Percentiles rank a stretch among this genome's conserved stretches.
Evolutionary conservation across 75 land plant genomes (phyloP).

Genomic region (Azolla pinnata): DNA sequence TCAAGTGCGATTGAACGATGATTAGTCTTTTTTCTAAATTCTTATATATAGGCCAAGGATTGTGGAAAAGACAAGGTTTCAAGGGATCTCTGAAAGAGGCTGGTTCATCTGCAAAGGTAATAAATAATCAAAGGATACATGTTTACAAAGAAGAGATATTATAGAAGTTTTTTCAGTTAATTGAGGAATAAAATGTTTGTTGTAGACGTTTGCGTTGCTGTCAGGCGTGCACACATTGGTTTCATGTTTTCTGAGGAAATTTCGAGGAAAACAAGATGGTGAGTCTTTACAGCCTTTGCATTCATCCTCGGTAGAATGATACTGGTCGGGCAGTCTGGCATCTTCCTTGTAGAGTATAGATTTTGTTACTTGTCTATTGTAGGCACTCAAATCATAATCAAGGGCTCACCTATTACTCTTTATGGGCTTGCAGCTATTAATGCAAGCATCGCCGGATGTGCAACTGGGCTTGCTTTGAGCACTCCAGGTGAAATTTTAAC

Average conservation of each 20-base stretch:
- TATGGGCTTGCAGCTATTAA: slow-evolving; percentile 54
- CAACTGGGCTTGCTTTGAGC: slow-evolving; percentile 87
- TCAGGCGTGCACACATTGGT: slow-evolving; percentile 94
- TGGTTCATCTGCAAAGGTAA: slow-evolving; percentile 85
- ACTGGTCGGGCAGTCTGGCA: too few species aligned
- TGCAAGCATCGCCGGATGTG: slow-evolving; percentile 95
- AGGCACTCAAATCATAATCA: too few species aligned
- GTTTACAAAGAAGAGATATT: background rate
- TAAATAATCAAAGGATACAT: slow-evolving; percentile 1
- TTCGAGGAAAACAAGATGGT: slow-evolving; percentile 98
- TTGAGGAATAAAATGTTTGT: slow-evolving; percentile 2
- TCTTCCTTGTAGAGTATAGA: too few species aligned
- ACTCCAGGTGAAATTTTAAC: slow-evolving; percentile 54
- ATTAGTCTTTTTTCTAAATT: background rate
- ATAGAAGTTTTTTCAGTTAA: background rate
- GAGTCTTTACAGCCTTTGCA: slow-evolving; percentile 2
- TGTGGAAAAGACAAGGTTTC: slow-evolving; percentile 70
- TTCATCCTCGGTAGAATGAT: background rate
- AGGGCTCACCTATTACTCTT: slow-evolving; percentile 2
- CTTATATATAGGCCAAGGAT: slow-evolving; percentile 44
- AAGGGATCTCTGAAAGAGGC: slow-evolving; percentile 72
- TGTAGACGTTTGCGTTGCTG: slow-evolving; percentile 83
- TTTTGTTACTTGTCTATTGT: too few species aligned
- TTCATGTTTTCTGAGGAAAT: slow-evolving; percentile 56
- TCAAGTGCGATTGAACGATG: too few species aligned